A percentile compares a stretch with the other conserved stretches of the same genome.
phyloP scores from a whole-genome alignment of 495 filamentous ascomycete species.

The Podospora tetraspora region DNA sequence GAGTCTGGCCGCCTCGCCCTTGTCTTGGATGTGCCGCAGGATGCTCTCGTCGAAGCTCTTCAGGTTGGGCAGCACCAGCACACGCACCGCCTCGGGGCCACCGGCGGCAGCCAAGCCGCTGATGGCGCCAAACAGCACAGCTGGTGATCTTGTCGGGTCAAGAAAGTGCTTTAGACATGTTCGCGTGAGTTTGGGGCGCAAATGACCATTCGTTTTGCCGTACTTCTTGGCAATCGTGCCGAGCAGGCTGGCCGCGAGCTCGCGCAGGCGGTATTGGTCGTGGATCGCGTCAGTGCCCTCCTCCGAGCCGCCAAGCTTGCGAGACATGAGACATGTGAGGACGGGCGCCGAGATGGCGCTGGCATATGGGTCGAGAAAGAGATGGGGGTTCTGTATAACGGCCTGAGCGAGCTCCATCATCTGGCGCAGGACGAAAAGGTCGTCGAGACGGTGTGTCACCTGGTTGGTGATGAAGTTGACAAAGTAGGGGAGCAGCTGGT shows the following conservation, averaged over 20 bases:
- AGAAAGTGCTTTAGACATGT: constrained; percentile 88
- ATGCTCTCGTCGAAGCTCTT: constrained; percentile 65
- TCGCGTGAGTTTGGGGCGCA: constrained; percentile 82
- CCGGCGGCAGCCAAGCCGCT: constrained; percentile 69
- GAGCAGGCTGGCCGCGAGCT: constrained; percentile 74
- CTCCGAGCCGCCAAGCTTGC: constrained; percentile 62
- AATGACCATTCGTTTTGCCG: constrained; percentile 62
- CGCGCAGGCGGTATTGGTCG: constrained; percentile 75
- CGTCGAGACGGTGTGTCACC: constrained; percentile 82
- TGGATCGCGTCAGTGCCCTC: constrained; percentile 33
- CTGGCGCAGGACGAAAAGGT: constrained; percentile 78
- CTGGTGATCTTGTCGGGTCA: constrained; percentile 71
- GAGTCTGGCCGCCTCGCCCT: constrained; percentile 47
- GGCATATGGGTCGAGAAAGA: constrained; percentile 88
- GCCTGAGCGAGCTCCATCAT: constrained; percentile 85
- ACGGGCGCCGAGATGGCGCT: constrained; percentile 81
- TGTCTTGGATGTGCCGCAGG: constrained; percentile 55
- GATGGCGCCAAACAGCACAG: constrained; percentile 82
- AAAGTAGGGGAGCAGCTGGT: constrained; percentile 94
- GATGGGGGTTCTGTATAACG: constrained; percentile 70
- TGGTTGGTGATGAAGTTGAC: constrained; percentile 90
- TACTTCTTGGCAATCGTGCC: constrained; percentile 69
- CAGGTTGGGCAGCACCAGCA: constrained; percentile 75
- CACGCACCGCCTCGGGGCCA: constrained; percentile 70
- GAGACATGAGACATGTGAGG: constrained; percentile 83